Conservation (phyloP, 2,329 filamentous ascomycete genomes). For the Leptoxyphium fumago region DNA sequence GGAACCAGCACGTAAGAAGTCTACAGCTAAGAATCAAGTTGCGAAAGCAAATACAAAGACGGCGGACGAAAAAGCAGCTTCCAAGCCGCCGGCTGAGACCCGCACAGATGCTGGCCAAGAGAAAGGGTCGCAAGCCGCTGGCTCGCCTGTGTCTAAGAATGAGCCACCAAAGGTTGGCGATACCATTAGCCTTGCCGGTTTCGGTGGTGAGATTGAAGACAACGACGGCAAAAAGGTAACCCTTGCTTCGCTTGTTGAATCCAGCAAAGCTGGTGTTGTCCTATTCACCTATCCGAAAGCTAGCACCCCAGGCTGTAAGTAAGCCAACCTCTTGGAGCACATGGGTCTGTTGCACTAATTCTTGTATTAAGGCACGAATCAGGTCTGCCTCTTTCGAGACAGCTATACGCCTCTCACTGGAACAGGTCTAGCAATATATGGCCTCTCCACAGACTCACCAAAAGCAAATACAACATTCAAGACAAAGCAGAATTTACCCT, state of each 20-base stretch:
- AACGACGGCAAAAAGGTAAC: slow-evolving; percentile 71
- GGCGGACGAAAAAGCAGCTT: slow-evolving; percentile 15
- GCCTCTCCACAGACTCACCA: slow-evolving; percentile 72
- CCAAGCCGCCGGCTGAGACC: slow-evolving; percentile 13
- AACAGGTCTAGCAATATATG: slow-evolving; percentile 74
- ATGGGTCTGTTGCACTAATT: background rate
- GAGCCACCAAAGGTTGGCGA: slow-evolving; percentile 32
- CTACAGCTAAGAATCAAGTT: slow-evolving; percentile 17
- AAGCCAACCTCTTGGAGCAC: background rate
- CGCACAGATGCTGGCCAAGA: slow-evolving; percentile 4
- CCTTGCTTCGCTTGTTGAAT: slow-evolving; percentile 64
- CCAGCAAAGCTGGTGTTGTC: slow-evolving; percentile 74
- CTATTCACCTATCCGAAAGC: slow-evolving; percentile 94
- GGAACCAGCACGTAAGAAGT: slow-evolving; percentile 33
- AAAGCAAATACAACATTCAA: slow-evolving; percentile 91
- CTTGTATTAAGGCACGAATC: slow-evolving; percentile 57
- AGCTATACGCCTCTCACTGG: slow-evolving; percentile 59
- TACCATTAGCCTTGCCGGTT: slow-evolving; percentile 37
- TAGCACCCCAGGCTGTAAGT: slow-evolving; percentile 83
- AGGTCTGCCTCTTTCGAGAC: slow-evolving; percentile 89
- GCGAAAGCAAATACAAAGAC: slow-evolving; percentile 10
- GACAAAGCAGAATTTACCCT: slow-evolving; percentile 78
- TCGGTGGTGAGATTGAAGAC: slow-evolving; percentile 61
- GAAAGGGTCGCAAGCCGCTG: slow-evolving; percentile 2
- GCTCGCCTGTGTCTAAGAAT: slow-evolving; percentile 3